Evolutionary conservation across 352 stramenopile species (phyloP).

Genomic region (Thraustochytrium sp.): DNA sequence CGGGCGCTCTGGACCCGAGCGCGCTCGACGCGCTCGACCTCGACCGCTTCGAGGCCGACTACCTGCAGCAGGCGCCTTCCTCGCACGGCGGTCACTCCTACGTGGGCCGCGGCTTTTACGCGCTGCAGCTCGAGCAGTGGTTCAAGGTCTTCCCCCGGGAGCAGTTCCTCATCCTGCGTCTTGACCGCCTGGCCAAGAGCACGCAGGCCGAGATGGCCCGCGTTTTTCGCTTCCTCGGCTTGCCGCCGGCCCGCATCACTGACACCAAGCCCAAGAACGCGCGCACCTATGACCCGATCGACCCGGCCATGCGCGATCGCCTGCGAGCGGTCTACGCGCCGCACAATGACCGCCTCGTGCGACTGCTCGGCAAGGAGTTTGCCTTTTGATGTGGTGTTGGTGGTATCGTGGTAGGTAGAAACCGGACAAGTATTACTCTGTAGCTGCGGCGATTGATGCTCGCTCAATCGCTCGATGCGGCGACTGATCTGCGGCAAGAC

Average conservation of each 20-base stretch:
- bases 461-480: too few relatives aligned
- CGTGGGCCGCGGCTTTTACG: slow-evolving; percentile 84
- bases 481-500: too few relatives aligned
- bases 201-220: slow-evolving; percentile 59
- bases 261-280: slow-evolving; percentile 75
- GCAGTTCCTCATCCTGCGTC: slow-evolving; percentile 80
- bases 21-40: slow-evolving; percentile 52
- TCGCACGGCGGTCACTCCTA: slow-evolving; percentile 69
- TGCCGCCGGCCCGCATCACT: slow-evolving; percentile 70
- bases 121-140: slow-evolving; percentile 85
- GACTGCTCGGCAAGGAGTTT: neutral
- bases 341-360: slow-evolving; percentile 61
- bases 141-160: slow-evolving; percentile 74
- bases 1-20: slow-evolving; percentile 50
- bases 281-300: slow-evolving; percentile 70
- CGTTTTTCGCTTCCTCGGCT: slow-evolving; percentile 72
- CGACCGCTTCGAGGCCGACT: slow-evolving; percentile 45
- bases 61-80: slow-evolving; percentile 17
- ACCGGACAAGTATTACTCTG: too few relatives aligned
- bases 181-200: slow-evolving; percentile 78
- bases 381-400: neutral
- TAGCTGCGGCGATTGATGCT: too few relatives aligned
- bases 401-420: too few relatives aligned
- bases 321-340: slow-evolving; percentile 64
- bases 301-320: slow-evolving; percentile 53